Base-by-base conservation (phyloP, 129 eudicot species). In the Saposhnikovia divaricata region DNA sequence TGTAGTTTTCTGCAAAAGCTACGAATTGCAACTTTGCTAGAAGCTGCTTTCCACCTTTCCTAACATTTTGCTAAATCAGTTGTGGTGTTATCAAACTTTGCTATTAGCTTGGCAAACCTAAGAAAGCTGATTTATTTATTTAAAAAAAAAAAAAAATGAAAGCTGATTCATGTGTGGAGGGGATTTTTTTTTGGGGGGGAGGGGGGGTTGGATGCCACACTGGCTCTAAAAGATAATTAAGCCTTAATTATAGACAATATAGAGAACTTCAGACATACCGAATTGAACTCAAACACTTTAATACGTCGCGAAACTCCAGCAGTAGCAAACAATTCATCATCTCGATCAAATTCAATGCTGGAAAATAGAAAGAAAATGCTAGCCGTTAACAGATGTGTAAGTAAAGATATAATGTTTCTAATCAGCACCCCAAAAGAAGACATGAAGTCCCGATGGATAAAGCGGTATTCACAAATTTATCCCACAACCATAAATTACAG, bases 321-420 rank as follows among this genome's bases (percentile, higher is more conserved):
- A 31, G 99, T 92, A 34, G 99, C 98, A 88, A 96, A 96, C 63
- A 96, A 89, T 80, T 96, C 96, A 82, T 92, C 93, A 81, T 96
- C 98, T 74, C 97, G 80, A 82, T 92, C 99, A 78, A 96, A 96
- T 73, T 96, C 99, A 86, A 96, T 92, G 87, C 99, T 96, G 99
- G 45, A 81, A 82, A 59, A 38, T 6, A 77, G 50, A 43, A 83
- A 77, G 53, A 9, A 57, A 66, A 66, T 72, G 55, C 42, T 65
- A 66, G 66, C 40, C 37, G 59, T 43, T 43, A 61, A 51, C 31
- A 38, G 11, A 31, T 38, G 46, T n/a, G 42, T 73, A 3, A 73
- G 16, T 42, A 38, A 18, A 38, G 48, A 72, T 72, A 72, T 38
- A 47, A 21, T 19, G 31, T 72, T 72, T 50, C 50, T 42, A 11